Base-by-base conservation (phyloP, 1,284 basidiomycete genomes). In the Puccinia novopanici region DNA sequence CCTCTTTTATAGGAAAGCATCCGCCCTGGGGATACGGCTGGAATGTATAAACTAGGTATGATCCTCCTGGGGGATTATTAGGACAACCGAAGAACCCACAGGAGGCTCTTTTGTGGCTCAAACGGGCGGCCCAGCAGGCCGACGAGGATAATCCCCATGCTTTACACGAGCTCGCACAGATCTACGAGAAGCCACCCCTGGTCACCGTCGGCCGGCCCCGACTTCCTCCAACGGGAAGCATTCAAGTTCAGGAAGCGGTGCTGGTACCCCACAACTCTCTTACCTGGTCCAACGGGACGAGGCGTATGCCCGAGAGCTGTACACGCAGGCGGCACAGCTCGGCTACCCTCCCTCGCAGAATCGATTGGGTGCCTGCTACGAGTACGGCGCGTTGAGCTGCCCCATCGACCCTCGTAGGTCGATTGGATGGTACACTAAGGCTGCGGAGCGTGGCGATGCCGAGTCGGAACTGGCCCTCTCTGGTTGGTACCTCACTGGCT, bases 1-100 rank as follows among this genome's bases (percentile, higher is more conserved):
- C 61, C 91, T 95, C 19, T 98, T 99, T 86, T 99, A 98, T 87
- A 91, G 95, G 82, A 98, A 99, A 87, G 93, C 97, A 1, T 94
- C 94, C 2, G 94, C 94, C 0, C 87, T 99, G 45, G 95, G 95
- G 97, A 99, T 86, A 98, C 95, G 0, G 91, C 96, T 57, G 97
- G 95, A 1, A 99, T 99, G 97, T 99, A 98, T 88, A 99, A 99
- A 87, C 90, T 99, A 19, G 95, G 95, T 19, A 95, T 98, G 91
- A 93, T 98, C 82, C 88, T 98, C 63, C 89, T 99, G 22, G 93
- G 67, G 96, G 95, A 3, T 87, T 91, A 37, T 88, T 98, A 34
- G 92, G 91, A 22, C 94, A 97, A 85, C 91, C 89, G 73, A 90
- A 90, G 81, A 98, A 96, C 84, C 90, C 91, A 0, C 90, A 94